Evolutionary conservation across 106 monocot genomes (phyloP).

Genomic region (Dendrobium chrysotoxum): DNA sequence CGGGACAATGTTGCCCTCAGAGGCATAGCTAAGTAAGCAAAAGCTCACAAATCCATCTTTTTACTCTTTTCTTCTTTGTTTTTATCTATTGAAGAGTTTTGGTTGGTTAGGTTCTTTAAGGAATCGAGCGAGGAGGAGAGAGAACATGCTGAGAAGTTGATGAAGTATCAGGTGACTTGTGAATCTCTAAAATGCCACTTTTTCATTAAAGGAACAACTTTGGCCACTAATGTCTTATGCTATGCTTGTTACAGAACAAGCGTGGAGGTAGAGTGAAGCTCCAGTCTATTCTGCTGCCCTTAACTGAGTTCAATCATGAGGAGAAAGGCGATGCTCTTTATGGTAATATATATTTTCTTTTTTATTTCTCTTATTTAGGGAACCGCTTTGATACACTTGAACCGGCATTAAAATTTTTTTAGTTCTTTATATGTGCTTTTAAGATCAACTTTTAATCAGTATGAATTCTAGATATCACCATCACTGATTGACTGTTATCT

Average conservation of each 20-base stretch:
- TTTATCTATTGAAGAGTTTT: not conserved
- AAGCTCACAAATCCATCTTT: not conserved
- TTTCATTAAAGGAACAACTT: not conserved
- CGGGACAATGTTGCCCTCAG: slow-evolving; percentile 16
- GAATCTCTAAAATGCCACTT: not conserved
- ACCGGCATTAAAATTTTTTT: too few species aligned
- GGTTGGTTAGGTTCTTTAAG: slow-evolving; percentile 37
- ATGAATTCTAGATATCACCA: too few species aligned
- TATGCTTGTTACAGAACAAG: slow-evolving; percentile 37
- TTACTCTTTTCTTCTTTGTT: not conserved
- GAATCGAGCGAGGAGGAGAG: slow-evolving; percentile 51
- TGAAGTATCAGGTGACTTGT: slow-evolving; percentile 30
- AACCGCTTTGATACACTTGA: too few species aligned
- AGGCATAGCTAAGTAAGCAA: slow-evolving; percentile 16
- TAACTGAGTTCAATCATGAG: slow-evolving; percentile 66
- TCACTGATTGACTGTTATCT: too few species aligned
- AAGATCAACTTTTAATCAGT: too few species aligned
- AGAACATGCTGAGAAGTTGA: slow-evolving; percentile 48
- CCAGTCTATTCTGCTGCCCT: slow-evolving; percentile 48
- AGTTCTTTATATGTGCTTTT: too few species aligned
- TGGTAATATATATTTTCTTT: slow-evolving; percentile 29
- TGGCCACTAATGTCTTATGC: not conserved
- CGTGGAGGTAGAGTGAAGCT: slow-evolving; percentile 78
- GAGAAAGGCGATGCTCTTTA: slow-evolving; percentile 87
- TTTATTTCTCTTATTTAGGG: too few species aligned